Base-by-base conservation (phyloP, 768 basidiomycete genomes). In the Cystofilobasidium ferigula region DNA sequence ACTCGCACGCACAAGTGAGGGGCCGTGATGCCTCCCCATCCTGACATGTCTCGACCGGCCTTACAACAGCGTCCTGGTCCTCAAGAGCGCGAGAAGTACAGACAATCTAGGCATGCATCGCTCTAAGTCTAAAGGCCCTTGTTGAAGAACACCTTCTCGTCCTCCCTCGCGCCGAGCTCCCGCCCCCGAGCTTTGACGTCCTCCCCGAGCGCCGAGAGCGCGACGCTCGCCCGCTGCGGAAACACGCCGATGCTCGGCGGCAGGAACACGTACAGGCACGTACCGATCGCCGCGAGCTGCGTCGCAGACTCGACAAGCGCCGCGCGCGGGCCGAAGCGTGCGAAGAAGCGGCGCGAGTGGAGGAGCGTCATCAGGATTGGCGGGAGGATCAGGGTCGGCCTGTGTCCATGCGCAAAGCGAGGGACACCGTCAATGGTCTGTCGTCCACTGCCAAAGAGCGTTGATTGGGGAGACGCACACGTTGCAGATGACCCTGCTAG, bases 191-290 rank as follows among this genome's bases (percentile, higher is more conserved):
- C 71, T 67, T 63, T 64, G 40, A 18, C 20, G 22, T 70, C n/a
- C 48, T 69, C 63, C 61, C 78, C 78, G 24, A 78, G 71, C 70
- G 75, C 75, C 56, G 73, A 70, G 14, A 75, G 73, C 64, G 71
- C 69, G 32, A 77, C 76, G 7, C 60, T 61, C 1, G 75, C 78
- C 14, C 74, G 69, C 64, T 77, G 76, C 5, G 78, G 78, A 73
- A 77, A 79, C 57, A 75, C 74, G 12, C 77, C 78, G 67, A 79
- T 78, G 1, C 78, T 74, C 2, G 77, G 78, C 1, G 77, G 77
- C 5, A 78, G 72, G 74, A 78, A 78, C 45, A 77, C 63, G 35
- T 76, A 75, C 6, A 79, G 73, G 1, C 76, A 76, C 3, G 74
- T 45, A 1, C 78, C 78, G 72, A 79, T 76, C 18, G 73, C 67